Conservation (phyloP, 495 filamentous ascomycete species). For the Aspergillus wentii region DNA sequence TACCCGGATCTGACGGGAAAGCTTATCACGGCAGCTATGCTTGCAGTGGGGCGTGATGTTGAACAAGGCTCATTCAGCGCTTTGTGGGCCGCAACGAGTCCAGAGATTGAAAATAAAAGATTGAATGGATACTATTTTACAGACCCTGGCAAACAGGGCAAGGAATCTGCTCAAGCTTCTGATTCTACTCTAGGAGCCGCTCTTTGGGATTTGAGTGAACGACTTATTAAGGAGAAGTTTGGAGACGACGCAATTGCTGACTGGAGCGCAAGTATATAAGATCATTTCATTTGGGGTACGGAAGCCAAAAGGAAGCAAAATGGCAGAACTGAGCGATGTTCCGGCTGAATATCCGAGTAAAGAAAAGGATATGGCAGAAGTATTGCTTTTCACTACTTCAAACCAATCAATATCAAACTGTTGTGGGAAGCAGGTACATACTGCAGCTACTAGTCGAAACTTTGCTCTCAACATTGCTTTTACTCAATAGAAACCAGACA, state of each 20-base stretch:
- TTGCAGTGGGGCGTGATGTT: constrained; percentile 24
- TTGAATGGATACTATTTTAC: constrained; percentile 39
- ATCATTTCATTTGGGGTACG: too few species aligned
- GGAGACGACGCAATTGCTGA: constrained; percentile 32
- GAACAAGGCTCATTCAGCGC: constrained; percentile 42
- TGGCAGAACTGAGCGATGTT: too few species aligned
- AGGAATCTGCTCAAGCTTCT: constrained; percentile 34
- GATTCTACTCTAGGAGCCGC: constrained; percentile 32
- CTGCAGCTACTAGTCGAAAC: too few species aligned
- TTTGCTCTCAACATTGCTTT: too few species aligned
- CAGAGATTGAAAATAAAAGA: constrained; percentile 36
- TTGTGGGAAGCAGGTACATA: too few species aligned
- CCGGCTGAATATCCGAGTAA: too few species aligned
- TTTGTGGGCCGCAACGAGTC: constrained; percentile 32
- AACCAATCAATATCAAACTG: too few species aligned
- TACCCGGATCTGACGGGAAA: constrained; percentile 38
- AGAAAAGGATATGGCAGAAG: too few species aligned
- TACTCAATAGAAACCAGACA: too few species aligned
- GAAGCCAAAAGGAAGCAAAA: too few species aligned
- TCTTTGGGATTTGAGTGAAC: constrained; percentile 37
- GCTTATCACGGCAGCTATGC: constrained; percentile 26
- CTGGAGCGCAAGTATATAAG: too few species aligned
- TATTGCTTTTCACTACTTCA: too few species aligned
- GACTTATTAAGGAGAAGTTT: constrained; percentile 37
- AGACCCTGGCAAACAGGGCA: constrained; percentile 23